A percentile compares a stretch with the other conserved stretches of the same genome.
phyloP scores from a whole-genome alignment of 1,284 basidiomycete genomes.

The Rhizoctonia solani region DNA sequence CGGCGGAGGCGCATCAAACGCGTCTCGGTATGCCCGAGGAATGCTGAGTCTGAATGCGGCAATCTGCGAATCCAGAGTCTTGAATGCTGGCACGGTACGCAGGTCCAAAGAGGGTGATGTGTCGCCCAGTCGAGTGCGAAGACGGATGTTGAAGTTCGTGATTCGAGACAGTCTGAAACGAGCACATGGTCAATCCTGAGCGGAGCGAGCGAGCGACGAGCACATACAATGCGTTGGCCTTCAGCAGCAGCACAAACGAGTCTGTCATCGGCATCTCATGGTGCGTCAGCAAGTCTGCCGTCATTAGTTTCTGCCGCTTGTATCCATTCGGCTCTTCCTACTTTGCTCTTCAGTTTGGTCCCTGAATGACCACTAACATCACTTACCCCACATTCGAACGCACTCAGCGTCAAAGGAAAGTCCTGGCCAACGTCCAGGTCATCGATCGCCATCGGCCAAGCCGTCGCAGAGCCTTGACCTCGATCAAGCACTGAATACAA shows the following conservation, averaged over 20 bases:
- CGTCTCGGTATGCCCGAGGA: conserved; percentile 38
- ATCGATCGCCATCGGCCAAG: conserved; percentile 14
- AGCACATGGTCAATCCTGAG: no score
- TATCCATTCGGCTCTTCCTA: conserved; percentile 29
- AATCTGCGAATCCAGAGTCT: conserved; percentile 37
- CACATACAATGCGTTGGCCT: conserved; percentile 33
- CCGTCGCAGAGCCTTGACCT: background rate
- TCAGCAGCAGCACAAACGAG: conserved; percentile 33
- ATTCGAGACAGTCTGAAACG: conserved; percentile 26
- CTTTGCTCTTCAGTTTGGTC: background rate
- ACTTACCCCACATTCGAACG: conserved; percentile 26
- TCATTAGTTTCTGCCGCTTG: conserved; percentile 31
- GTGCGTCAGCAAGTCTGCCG: conserved; percentile 32
- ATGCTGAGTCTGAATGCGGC: conserved; percentile 36
- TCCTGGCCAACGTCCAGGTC: conserved; percentile 20
- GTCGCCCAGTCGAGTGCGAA: conserved; percentile 27
- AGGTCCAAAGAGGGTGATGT: conserved; percentile 9
- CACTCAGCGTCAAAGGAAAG: conserved; percentile 5
- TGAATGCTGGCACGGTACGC: conserved; percentile 35
- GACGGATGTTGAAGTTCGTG: conserved; percentile 33
- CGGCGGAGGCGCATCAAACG: conserved; percentile 29
- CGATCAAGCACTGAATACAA: background rate
- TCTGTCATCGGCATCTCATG: conserved; percentile 35
- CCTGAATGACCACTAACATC: background rate
- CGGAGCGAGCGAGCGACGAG: background rate